These are phyloP conservation scores for Tolypocladium sp. DNA, from an alignment of 2,329 filamentous ascomycete species.

Conservation along the genomic window DNA sequence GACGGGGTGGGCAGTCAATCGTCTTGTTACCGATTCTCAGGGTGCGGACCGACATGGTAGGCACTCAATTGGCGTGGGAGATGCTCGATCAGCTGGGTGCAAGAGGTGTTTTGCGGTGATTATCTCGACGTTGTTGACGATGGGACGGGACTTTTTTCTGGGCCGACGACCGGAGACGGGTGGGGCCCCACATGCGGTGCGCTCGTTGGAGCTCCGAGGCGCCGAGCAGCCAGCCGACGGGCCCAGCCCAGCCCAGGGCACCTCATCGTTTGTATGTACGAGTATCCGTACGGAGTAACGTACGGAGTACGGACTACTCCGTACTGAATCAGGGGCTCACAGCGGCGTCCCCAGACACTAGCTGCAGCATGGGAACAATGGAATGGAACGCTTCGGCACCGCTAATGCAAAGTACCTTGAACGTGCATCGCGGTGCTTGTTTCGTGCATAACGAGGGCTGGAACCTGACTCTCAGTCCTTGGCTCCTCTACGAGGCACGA, in stretches of 20 bases:
- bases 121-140: background rate
- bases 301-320: too few species aligned
- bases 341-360: background rate
- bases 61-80: background rate
- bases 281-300: too few species aligned
- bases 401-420: background rate
- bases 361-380: background rate
- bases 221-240: background rate
- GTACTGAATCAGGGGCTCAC: background rate
- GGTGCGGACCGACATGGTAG: conserved; percentile 30
- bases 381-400: background rate
- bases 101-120: background rate
- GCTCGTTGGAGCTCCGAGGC: background rate
- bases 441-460: background rate
- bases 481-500: too few species aligned
- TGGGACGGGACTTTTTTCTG: background rate
- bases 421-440: background rate
- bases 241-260: too few species aligned
- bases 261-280: too few species aligned
- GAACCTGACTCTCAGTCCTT: too few species aligned
- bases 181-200: background rate
- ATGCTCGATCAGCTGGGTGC: background rate
- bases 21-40: conserved; percentile 27
- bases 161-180: background rate
- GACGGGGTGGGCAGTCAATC: background rate